These are phyloP conservation scores for Chlamydomonas sphaeroides DNA, from an alignment of 139 green algal genomes.

Conservation along the genomic window DNA sequence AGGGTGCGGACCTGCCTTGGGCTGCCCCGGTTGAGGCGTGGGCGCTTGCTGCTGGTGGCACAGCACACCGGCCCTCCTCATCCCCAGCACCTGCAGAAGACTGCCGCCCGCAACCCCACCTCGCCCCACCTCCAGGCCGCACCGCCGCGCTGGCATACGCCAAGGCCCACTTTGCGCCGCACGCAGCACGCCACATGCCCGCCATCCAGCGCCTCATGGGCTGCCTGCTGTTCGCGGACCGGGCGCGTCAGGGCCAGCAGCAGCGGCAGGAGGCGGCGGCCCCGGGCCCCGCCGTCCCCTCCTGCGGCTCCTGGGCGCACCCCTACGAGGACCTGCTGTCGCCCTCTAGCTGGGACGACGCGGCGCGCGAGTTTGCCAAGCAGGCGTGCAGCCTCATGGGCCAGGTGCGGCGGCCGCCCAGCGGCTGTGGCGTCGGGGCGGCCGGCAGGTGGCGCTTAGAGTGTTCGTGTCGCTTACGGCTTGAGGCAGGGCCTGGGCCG, in stretches of 20 bases:
- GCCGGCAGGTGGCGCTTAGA: too few relatives aligned
- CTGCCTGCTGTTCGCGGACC: constrained; percentile 76
- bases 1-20: constrained; percentile 53
- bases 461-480: not conserved
- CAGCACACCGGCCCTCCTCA: not conserved
- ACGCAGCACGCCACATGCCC: constrained; percentile 61
- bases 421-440: not conserved
- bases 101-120: too few relatives aligned
- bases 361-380: constrained; percentile 78
- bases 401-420: constrained; percentile 58
- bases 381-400: constrained; percentile 90
- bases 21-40: too few relatives aligned
- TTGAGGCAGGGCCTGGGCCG: too few relatives aligned
- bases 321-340: constrained; percentile 76
- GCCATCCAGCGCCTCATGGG: constrained; percentile 93
- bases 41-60: too few relatives aligned
- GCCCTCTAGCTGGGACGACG: constrained; percentile 72
- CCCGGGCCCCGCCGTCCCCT: too few relatives aligned
- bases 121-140: constrained; percentile 33
- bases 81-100: not conserved
- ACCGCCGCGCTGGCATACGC: constrained; percentile 82
- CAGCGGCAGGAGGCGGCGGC: too few relatives aligned
- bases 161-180: constrained; percentile 72
- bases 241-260: too few relatives aligned
- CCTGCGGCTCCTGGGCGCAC: not conserved